Conservation (phyloP, 140 eudicot genomes). For the Erigeron philadelphicus region DNA sequence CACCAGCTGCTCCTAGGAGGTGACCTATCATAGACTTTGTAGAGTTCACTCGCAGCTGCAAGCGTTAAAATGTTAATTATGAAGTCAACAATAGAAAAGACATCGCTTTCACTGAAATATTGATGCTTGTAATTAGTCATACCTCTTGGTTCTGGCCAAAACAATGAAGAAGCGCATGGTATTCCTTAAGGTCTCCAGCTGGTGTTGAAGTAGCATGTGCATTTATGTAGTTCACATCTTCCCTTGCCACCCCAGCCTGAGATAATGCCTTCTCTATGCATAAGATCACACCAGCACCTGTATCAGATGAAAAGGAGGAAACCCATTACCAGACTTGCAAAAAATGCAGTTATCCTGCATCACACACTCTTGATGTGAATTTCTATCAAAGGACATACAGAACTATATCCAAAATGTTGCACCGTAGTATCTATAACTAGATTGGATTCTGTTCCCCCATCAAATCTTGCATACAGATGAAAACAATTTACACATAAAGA, state of each 20-base stretch:
- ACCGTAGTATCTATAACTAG: not conserved
- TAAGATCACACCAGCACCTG: conserved; percentile 64
- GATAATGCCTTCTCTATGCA: conserved; percentile 81
- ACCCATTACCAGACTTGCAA: not conserved
- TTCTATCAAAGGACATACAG: not conserved
- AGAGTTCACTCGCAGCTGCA: conserved; percentile 67
- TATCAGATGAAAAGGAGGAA: conserved; percentile 5
- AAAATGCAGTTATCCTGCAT: conserved; percentile 7
- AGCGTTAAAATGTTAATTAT: conserved; percentile 8
- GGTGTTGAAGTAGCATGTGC: conserved; percentile 92
- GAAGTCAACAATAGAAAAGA: not conserved
- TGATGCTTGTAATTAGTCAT: conserved; percentile 20
- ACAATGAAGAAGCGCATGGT: conserved; percentile 65
- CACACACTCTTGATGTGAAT: conserved; percentile 10
- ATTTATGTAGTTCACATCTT: conserved; percentile 79
- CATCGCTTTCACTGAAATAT: not conserved
- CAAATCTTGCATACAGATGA: not conserved
- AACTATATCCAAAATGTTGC: not conserved
- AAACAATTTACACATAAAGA: not conserved
- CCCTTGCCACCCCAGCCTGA: conserved; percentile 66
- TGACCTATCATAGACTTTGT: conserved; percentile 85
- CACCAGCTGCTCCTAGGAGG: conserved; percentile 87
- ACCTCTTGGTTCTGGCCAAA: conserved; percentile 75
- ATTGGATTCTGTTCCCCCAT: not conserved
- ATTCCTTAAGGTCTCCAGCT: conserved; percentile 76